Evolutionary conservation across 2,329 filamentous ascomycete genomes (phyloP), one percentile per base, ranked within the genome.

Genomic region (Karstenula rhodostoma): DNA sequence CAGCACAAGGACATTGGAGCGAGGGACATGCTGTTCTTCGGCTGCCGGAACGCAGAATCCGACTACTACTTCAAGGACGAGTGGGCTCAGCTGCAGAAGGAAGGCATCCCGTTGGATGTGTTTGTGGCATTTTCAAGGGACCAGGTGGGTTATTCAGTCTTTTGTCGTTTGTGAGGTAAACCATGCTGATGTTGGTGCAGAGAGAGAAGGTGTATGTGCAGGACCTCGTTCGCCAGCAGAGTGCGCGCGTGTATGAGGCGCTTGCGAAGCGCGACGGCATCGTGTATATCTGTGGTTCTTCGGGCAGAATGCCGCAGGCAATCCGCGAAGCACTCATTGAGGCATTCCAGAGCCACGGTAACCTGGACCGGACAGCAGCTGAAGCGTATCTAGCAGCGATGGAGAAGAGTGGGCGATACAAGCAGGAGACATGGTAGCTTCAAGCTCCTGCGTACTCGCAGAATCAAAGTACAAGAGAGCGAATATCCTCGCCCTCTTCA

Each of bases 61-160:
- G 95, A 99, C 75, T 97, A 87, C 78, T 94, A 93, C 79, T 99
- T 95, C 75, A 77, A 82, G 5, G 77, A 89, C 0, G 94, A 98
- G 63, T 97, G 93, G 93, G 70, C 80, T 1, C 43, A 71, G 0
- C 66, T 89, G 1, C 65, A 76, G 7, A 64, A 73, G 1, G 59
- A 76, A 1, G 76, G 83, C 1, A 77, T 80, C 1, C 76, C 74
- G 4, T 54, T 91, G 6, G 78, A 82, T 7, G 83, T 91, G 2
- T 79, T 85, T 54, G 84, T 87, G 0, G 90, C 90, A 0, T 93
- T 93, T 72, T 93, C 90, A 2, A 79, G 91, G 42, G 90, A 93
- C 65, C 87, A 90, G 71, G 77, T 78, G 58, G 48, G 65, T n/a
- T 64, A 15, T 29, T 13, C 17, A 32, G 33, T 12, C 23, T 10